Evolutionary conservation across 202 grass and related monocot genomes (phyloP).

Genomic region (Miscanthus sacchariflorus): DNA sequence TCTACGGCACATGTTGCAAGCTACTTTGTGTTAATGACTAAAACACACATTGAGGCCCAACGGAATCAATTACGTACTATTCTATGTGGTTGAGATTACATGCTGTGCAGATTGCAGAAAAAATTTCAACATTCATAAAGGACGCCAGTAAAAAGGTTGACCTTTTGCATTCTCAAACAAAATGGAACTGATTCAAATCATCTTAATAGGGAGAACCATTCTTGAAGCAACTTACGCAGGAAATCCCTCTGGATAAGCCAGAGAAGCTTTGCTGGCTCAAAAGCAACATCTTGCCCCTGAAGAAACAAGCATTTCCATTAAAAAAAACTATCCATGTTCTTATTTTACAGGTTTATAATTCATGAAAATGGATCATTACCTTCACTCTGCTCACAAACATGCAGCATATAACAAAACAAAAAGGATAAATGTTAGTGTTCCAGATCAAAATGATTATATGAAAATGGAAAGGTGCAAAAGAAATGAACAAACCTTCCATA

Average conservation of each 20-base stretch:
- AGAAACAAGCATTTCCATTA: slow-evolving; percentile 33
- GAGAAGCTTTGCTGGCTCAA: slow-evolving; percentile 96
- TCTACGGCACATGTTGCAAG: not conserved
- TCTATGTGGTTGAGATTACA: slow-evolving; percentile 18
- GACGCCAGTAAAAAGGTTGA: not conserved
- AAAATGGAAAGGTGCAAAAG: not conserved
- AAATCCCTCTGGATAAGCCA: slow-evolving; percentile 99
- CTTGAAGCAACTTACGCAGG: slow-evolving; percentile 77
- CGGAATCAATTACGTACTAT: not conserved
- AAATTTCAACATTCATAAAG: not conserved
- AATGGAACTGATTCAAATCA: slow-evolving; percentile 7
- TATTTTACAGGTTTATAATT: slow-evolving; percentile 16
- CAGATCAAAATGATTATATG: slow-evolving; percentile 6
- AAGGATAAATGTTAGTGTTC: slow-evolving; percentile 46
- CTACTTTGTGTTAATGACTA: not conserved
- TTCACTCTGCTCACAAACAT: slow-evolving; percentile 73
- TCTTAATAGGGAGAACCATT: slow-evolving; percentile 30
- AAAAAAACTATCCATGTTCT: slow-evolving; percentile 10
- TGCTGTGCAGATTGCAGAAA: not conserved
- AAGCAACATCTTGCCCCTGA: slow-evolving; percentile 93
- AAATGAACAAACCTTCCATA: slow-evolving; percentile 52
- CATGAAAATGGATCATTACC: slow-evolving; percentile 61
- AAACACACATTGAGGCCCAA: slow-evolving; percentile 9
- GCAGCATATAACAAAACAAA: slow-evolving; percentile 16
- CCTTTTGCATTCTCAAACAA: slow-evolving; percentile 30